Percentiles rank a stretch among this genome's conserved stretches.
Conservation (phyloP, 805 yeast genomes). For the Barnettozyma wickerhamii region DNA sequence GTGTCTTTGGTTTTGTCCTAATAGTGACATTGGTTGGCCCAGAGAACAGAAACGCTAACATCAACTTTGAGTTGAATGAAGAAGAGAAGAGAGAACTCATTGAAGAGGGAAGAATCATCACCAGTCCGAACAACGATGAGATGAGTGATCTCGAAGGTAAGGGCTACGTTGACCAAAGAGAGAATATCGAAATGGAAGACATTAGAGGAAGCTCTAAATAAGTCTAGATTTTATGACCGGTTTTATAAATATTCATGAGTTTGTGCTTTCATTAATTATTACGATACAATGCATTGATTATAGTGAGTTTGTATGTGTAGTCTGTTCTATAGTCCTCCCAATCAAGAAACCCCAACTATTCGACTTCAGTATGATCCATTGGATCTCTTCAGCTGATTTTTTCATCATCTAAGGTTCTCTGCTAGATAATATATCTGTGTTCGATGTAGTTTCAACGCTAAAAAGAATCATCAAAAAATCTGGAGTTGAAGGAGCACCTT, state of each 20-base stretch:
- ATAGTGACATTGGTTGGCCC: constrained; percentile 55
- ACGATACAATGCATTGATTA: no score
- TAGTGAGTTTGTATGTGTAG: no score
- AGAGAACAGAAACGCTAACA: constrained; percentile 41
- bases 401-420: no score
- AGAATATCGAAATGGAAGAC: neutral
- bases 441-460: no score
- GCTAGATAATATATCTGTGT: no score
- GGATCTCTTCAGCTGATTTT: no score
- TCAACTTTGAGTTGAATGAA: constrained; percentile 20
- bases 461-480: no score
- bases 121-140: constrained; percentile 11
- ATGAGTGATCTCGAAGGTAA: constrained; percentile 6
- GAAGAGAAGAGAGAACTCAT: constrained; percentile 21
- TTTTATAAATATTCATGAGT: neutral
- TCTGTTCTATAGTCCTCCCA: no score
- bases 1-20: constrained; percentile 51
- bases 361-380: no score
- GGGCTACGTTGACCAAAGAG: constrained; percentile 1
- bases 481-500: no score
- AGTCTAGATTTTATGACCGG: neutral
- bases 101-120: constrained; percentile 23
- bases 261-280: neutral
- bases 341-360: no score
- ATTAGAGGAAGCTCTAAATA: neutral